Base-by-base conservation (phyloP, 306 rosid genomes). In the Dryas alaskensis region DNA sequence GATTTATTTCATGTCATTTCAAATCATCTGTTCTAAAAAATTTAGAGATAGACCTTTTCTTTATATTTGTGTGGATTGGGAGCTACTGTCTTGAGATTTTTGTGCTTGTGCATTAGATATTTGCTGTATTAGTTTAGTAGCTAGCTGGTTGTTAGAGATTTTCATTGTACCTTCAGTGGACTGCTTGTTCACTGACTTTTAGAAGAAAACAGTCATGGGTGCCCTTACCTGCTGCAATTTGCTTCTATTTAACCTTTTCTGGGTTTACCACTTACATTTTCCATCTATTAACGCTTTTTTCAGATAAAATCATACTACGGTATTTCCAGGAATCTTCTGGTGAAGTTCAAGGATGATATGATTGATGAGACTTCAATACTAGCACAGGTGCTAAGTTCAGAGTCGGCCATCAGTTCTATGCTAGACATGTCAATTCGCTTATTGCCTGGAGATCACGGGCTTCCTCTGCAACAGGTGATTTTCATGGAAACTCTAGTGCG, bases 271-370 rank as follows among this genome's bases (percentile, higher is more conserved):
- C 57, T 58, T 25, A 25, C n/a, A 55, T 13, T 50, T 54, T 72
- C n/a, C 37, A 22, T 60, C 54, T 5, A n/a, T 58, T 46, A 8
- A 43, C 68, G 63, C 50, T 81, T 62, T 83, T 55, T 79, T 80
- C 95, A 94, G 98, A 83, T 94, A 81, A 94, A 88, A 73, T 89
- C 98, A 25, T 94, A 94, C 90, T 94, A 94, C 4, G 97, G 97
- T 31, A 75, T 94, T 79, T 87, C 97, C 60, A 82, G 96, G 72
- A 94, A 94, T 89, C 98, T 94, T 80, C 85, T 94, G 55, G 76
- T 94, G 70, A 91, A 86, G 81, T 94, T 94, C 87, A 83, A 86
- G 58, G 92, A 94, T 81, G 98, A 94, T 84, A 37, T 72, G 39
- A 94, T 94, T 60, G 98, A 94, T 67, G 98, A 94, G 82, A 94